These are phyloP conservation scores for Sechiopsis laciniata DNA, from an alignment of 306 rosid genomes.

Conservation along the genomic window DNA sequence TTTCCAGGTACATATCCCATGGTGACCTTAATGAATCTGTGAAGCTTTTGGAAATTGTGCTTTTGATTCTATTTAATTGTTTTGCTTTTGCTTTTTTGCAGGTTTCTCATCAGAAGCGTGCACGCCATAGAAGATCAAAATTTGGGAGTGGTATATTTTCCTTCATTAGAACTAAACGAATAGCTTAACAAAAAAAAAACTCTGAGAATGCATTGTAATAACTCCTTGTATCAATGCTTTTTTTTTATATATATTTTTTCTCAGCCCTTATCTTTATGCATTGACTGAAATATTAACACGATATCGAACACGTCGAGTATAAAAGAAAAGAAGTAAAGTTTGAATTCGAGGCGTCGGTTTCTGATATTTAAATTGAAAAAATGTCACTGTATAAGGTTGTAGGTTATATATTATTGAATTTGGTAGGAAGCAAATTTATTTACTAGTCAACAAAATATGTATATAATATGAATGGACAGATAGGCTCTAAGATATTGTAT, in stretches of 20 bases:
- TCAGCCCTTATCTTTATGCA: neutral
- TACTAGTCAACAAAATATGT: neutral
- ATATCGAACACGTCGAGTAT: neutral
- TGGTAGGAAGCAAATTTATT: neutral
- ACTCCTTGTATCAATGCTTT: too few species aligned
- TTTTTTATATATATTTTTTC: neutral
- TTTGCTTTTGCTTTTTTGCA: conserved; percentile 32
- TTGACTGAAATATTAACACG: neutral
- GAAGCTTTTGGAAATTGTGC: conserved; percentile 2
- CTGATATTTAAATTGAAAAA: neutral
- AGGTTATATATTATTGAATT: neutral
- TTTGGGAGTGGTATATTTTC: conserved; percentile 54
- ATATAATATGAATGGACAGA: neutral
- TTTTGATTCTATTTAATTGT: neutral
- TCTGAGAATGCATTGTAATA: neutral
- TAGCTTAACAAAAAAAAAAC: conserved; percentile 8
- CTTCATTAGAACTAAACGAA: conserved; percentile 44
- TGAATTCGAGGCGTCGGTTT: neutral
- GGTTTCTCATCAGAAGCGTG: conserved; percentile 41
- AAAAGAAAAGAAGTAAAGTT: neutral
- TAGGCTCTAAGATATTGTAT: neutral
- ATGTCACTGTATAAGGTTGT: neutral
- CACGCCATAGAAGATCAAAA: conserved; percentile 49
- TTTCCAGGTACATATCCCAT: conserved; percentile 50
- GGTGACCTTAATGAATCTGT: conserved; percentile 3